A percentile compares a stretch with the other conserved stretches of the same genome.
Conservation (phyloP, 768 basidiomycete species). For the Cystofilobasidium capitatum region DNA sequence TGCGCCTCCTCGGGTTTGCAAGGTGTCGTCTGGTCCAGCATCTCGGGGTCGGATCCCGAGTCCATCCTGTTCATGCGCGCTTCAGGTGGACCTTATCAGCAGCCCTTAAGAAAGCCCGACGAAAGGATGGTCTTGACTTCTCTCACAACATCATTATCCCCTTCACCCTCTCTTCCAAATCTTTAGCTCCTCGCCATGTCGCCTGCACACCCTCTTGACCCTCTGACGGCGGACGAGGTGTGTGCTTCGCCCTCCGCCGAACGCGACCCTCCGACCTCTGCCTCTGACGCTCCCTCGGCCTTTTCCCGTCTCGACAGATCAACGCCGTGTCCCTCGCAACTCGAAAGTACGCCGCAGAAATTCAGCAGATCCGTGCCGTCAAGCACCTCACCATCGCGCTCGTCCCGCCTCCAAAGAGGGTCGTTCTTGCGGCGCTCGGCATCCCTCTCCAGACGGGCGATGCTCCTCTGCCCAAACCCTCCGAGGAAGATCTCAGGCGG, state of each 20-base stretch:
- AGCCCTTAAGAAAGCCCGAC: too few species aligned
- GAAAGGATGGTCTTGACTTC: too few species aligned
- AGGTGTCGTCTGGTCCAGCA: too few species aligned
- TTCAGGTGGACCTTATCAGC: too few species aligned
- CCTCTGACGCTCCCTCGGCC: background rate
- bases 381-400: conserved; percentile 21
- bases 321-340: background rate
- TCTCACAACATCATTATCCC: too few species aligned
- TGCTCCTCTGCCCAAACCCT: background rate
- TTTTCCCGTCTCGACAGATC: background rate
- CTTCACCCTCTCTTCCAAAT: too few species aligned
- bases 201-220: conserved; percentile 6
- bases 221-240: conserved; percentile 4
- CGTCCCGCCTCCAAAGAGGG: conserved; percentile 24
- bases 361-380: background rate
- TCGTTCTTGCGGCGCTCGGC: conserved; percentile 18
- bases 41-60: too few species aligned
- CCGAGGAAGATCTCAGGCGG: background rate
- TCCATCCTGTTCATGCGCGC: too few species aligned
- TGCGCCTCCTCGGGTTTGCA: too few species aligned
- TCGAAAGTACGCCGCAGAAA: background rate
- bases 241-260: background rate
- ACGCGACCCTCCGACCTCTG: background rate
- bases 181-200: too few species aligned
- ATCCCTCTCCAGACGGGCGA: background rate